phyloP scores from a whole-genome alignment of 140 eudicot genomes.

The Senecio squalidus region DNA sequence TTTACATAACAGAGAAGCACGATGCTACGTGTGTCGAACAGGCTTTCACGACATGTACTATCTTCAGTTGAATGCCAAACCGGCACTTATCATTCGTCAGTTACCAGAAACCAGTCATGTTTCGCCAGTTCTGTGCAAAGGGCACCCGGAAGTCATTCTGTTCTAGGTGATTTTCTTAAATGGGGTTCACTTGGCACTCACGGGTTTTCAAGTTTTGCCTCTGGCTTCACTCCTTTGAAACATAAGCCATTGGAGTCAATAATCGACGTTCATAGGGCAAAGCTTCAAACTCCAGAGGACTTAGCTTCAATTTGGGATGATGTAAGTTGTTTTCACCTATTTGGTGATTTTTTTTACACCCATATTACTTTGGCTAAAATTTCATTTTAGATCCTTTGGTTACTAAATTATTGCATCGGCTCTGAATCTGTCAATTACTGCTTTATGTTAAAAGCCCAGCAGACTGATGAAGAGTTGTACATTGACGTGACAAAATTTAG shows the following conservation, averaged over 20 bases:
- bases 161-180: conserved; percentile 40
- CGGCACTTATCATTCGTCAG: conserved; percentile 11
- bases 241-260: conserved; percentile 66
- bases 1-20: conserved; percentile 23
- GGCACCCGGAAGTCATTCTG: not conserved
- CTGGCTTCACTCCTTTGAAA: conserved; percentile 73
- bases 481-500: no score
- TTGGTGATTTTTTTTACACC: not conserved
- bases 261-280: conserved; percentile 66
- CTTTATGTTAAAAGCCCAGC: not conserved
- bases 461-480: conserved; percentile 13
- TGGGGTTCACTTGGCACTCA: conserved; percentile 36
- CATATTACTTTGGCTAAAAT: not conserved
- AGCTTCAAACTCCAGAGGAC: conserved; percentile 58
- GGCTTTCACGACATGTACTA: conserved; percentile 32
- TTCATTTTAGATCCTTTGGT: not conserved
- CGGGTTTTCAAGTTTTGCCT: conserved; percentile 58
- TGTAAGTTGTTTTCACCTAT: conserved; percentile 34
- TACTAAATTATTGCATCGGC: not conserved
- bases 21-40: conserved; percentile 45
- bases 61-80: conserved; percentile 14
- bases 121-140: conserved; percentile 22
- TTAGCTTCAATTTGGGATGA: conserved; percentile 86
- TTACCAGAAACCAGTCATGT: conserved; percentile 2
- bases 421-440: not conserved